These are phyloP conservation scores for Stereum hirsutum DNA, from an alignment of 1,284 basidiomycete species.

Conservation along the genomic window DNA sequence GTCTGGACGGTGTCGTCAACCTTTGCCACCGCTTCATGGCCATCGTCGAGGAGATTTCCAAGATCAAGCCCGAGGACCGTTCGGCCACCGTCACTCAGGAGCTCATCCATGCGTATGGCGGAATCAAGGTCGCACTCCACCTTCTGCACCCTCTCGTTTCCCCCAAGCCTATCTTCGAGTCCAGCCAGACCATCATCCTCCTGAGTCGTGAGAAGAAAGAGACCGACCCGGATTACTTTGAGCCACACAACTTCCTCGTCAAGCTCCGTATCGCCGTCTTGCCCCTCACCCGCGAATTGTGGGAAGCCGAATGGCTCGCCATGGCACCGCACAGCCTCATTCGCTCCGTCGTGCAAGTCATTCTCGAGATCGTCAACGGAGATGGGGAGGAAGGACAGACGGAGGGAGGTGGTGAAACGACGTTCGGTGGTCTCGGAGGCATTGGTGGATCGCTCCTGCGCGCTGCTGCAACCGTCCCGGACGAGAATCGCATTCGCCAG, in stretches of 20 bases:
- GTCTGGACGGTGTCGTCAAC: conserved; percentile 61
- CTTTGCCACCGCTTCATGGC: conserved; percentile 51
- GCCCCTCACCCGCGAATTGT: conserved; percentile 63
- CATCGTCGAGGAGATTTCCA: conserved; percentile 45
- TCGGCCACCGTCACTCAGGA: conserved; percentile 50
- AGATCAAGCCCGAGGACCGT: conserved; percentile 41
- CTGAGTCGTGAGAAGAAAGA: conserved; percentile 72
- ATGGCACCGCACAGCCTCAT: conserved; percentile 66
- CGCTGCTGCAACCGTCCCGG: conserved; percentile 48
- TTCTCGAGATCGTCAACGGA: conserved; percentile 76
- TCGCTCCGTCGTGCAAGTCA: conserved; percentile 66
- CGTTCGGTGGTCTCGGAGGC: conserved; percentile 11
- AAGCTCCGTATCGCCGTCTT: conserved; percentile 67
- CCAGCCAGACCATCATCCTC: conserved; percentile 72
- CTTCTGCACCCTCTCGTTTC: conserved; percentile 74
- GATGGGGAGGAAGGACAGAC: conserved; percentile 69
- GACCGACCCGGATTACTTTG: conserved; percentile 70
- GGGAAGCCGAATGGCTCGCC: conserved; percentile 81
- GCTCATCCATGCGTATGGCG: conserved; percentile 69
- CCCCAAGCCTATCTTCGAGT: conserved; percentile 77
- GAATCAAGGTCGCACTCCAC: conserved; percentile 75
- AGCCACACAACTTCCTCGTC: conserved; percentile 82
- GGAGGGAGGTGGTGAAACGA: conserved; percentile 12
- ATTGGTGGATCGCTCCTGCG: no score
- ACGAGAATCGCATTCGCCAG: conserved; percentile 72